Evolutionary conservation across 257 asterid species (phyloP).

Genomic region (Solanum sparsipilum): DNA sequence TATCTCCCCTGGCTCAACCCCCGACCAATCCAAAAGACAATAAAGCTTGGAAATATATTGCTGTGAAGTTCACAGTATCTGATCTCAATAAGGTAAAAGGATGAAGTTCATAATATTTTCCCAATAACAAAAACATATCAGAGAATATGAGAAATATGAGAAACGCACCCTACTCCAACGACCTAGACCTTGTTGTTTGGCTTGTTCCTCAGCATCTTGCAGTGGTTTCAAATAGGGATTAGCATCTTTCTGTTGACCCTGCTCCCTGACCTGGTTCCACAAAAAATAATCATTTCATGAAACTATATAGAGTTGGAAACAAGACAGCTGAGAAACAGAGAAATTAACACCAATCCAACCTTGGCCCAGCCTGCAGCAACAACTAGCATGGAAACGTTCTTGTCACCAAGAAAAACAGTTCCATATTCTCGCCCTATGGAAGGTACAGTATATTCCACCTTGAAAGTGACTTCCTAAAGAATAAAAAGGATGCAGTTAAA

Average conservation of each 20-base stretch:
- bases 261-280: constrained; percentile 73
- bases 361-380: constrained; percentile 97
- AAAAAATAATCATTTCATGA: not conserved
- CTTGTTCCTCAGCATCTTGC: constrained; percentile 73
- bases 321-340: not conserved
- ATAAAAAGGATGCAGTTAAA: not conserved
- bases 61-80: not conserved
- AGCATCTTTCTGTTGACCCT: constrained; percentile 82
- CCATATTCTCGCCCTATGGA: constrained; percentile 87
- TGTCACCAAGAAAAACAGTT: constrained; percentile 73
- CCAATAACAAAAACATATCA: not conserved
- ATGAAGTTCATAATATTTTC: not conserved
- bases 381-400: constrained; percentile 69
- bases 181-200: constrained; percentile 86
- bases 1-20: not conserved
- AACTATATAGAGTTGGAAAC: not conserved
- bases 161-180: constrained; percentile 83
- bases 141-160: not conserved
- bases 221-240: constrained; percentile 74
- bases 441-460: constrained; percentile 82
- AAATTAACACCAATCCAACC: constrained; percentile 29
- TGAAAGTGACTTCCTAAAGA: constrained; percentile 74
- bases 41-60: not conserved
- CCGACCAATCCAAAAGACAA: not conserved
- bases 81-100: not conserved